Conservation (phyloP, 2,329 filamentous ascomycete genomes). For the Calcarisporium arbuscula region DNA sequence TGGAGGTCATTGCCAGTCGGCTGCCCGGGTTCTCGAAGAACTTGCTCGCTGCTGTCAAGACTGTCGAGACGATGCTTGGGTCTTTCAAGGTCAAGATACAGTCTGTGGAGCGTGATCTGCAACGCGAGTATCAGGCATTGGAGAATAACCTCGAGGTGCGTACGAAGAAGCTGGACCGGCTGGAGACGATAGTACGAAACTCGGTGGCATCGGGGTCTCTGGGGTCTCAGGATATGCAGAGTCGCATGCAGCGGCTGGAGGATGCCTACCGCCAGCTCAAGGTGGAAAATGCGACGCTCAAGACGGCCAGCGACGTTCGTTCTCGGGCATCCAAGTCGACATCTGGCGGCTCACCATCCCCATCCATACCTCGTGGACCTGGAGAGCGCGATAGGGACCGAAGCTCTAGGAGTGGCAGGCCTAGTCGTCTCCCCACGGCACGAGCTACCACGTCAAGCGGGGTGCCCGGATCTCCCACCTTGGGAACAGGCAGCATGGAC, state of each 20-base stretch:
- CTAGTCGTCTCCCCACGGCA: slow-evolving; percentile 25
- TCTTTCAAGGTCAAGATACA: slow-evolving; percentile 77
- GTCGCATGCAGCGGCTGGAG: slow-evolving; percentile 47
- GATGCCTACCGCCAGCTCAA: slow-evolving; percentile 58
- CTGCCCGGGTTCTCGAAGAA: slow-evolving; percentile 87
- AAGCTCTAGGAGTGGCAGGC: slow-evolving; percentile 19
- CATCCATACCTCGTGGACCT: slow-evolving; percentile 45
- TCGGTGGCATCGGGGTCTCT: slow-evolving; percentile 46
- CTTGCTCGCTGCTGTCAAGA: slow-evolving; percentile 78
- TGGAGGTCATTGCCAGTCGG: slow-evolving; percentile 81
- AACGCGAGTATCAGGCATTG: slow-evolving; percentile 81
- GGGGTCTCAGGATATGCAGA: slow-evolving; percentile 35
- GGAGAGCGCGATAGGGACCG: slow-evolving; percentile 41
- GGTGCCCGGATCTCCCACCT: slow-evolving; percentile 16
- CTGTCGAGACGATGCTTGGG: slow-evolving; percentile 72
- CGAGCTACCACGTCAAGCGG: slow-evolving; percentile 22
- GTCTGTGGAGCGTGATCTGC: slow-evolving; percentile 80
- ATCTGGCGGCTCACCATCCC: slow-evolving; percentile 43
- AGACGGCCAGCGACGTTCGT: slow-evolving; percentile 54
- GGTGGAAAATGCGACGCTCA: slow-evolving; percentile 63
- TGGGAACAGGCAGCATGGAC: slow-evolving; percentile 19
- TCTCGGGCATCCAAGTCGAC: slow-evolving; percentile 39
- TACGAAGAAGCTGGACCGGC: slow-evolving; percentile 76
- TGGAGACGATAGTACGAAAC: slow-evolving; percentile 74
- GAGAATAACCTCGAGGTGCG: slow-evolving; percentile 75